Conservation (phyloP, 2,329 filamentous ascomycete species). For the Xylariaceae sp. region DNA sequence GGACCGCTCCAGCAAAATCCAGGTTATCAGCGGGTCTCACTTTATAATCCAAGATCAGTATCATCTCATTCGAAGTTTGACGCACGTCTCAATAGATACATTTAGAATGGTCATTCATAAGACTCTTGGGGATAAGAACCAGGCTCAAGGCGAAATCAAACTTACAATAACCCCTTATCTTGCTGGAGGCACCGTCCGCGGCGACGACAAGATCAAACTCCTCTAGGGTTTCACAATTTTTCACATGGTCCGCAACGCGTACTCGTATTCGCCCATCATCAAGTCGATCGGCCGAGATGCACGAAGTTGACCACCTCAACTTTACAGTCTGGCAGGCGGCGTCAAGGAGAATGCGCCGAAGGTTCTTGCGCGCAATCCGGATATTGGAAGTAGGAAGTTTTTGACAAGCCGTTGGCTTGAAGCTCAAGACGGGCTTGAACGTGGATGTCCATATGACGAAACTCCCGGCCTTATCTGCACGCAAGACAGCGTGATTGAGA, state of each 20-base stretch:
- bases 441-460: constrained; percentile 38
- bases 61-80: background rate
- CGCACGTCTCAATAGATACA: no score
- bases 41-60: constrained; percentile 2
- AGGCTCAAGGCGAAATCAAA: no score
- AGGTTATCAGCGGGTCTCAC: constrained; percentile 37
- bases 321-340: constrained; percentile 9
- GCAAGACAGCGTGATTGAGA: constrained; percentile 28
- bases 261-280: constrained; percentile 13
- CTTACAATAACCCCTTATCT: constrained; percentile 25
- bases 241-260: constrained; percentile 18
- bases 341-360: constrained; percentile 31
- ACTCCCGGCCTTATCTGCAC: constrained; percentile 22
- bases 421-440: constrained; percentile 31
- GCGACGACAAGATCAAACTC: constrained; percentile 40
- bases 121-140: no score
- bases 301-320: constrained; percentile 8
- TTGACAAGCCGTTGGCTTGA: constrained; percentile 26
- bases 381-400: constrained; percentile 33
- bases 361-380: constrained; percentile 32
- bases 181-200: constrained; percentile 41
- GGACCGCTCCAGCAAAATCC: constrained; percentile 34
- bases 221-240: constrained; percentile 5
- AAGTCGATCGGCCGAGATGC: constrained; percentile 11
- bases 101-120: no score